Percentiles rank a stretch among this genome's conserved stretches.
phyloP scores from a whole-genome alignment of 257 asterid species.

The Solanum peruvianum region DNA sequence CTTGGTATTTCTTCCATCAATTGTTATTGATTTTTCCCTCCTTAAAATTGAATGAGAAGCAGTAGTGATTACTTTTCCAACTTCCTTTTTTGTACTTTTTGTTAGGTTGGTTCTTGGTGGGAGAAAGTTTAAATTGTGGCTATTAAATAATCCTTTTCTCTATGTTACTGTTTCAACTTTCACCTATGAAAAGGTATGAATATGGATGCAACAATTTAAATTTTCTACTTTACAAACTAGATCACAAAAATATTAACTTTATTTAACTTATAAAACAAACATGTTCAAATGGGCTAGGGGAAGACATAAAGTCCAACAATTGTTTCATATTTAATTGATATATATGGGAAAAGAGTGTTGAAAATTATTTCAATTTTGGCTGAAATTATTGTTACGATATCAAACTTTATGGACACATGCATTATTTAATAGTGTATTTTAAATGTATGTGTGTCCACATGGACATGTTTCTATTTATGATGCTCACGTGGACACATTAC shows the following conservation, averaged over 20 bases:
- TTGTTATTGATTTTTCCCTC: neutral
- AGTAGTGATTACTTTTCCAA: neutral
- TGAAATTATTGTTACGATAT: no score
- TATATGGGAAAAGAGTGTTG: neutral
- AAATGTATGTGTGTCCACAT: no score
- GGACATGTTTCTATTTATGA: no score
- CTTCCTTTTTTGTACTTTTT: neutral
- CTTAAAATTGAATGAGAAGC: neutral
- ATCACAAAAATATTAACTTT: neutral
- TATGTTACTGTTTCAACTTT: neutral
- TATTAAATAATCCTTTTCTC: neutral
- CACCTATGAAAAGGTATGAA: neutral
- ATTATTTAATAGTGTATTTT: no score
- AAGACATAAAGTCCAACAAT: neutral
- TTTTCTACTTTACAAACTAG: neutral
- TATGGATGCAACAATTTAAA: neutral
- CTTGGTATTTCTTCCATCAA: no score
- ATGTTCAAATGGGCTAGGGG: neutral
- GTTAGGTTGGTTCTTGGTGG: neutral
- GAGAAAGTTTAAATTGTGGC: neutral
- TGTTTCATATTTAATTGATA: neutral
- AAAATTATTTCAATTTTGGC: rapidly evolving
- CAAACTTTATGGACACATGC: no score
- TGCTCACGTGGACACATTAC: no score
- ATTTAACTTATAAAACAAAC: neutral